phyloP scores from a whole-genome alignment of 208 protist species.

The Willaertia magna region DNA sequence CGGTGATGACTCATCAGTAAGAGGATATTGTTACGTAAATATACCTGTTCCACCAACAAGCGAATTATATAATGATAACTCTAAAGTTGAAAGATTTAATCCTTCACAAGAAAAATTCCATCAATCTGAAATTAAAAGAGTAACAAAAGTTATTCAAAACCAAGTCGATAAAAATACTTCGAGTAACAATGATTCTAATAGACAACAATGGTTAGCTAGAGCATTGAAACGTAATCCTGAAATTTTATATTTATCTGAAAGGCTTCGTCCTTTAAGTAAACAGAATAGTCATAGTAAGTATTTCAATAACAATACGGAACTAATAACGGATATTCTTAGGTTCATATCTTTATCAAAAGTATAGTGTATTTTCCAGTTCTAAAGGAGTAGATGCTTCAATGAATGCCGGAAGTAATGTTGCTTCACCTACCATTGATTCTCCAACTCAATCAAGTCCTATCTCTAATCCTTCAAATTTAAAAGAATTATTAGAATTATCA shows the following conservation, averaged over 20 bases:
- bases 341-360: no score
- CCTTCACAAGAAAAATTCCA: not conserved
- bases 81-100: not conserved
- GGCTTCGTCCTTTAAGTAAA: not conserved
- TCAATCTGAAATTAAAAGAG: not conserved
- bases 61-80: not conserved
- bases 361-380: no score
- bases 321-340: no score
- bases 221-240: constrained; percentile 3
- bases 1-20: not conserved
- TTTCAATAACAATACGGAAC: no score
- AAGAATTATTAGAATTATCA: no score
- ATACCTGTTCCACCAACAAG: not conserved
- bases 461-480: no score
- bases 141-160: not conserved
- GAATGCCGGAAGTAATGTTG: no score
- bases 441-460: no score
- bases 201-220: not conserved
- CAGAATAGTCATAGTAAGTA: not conserved
- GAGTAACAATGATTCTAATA: not conserved
- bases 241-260: not conserved
- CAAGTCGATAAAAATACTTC: not conserved
- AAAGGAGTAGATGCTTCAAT: no score
- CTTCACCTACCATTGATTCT: no score
- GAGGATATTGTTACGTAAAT: not conserved